Evolutionary conservation across 2,329 filamentous ascomycete genomes (phyloP).

Genomic region (Penicillium sp.): DNA sequence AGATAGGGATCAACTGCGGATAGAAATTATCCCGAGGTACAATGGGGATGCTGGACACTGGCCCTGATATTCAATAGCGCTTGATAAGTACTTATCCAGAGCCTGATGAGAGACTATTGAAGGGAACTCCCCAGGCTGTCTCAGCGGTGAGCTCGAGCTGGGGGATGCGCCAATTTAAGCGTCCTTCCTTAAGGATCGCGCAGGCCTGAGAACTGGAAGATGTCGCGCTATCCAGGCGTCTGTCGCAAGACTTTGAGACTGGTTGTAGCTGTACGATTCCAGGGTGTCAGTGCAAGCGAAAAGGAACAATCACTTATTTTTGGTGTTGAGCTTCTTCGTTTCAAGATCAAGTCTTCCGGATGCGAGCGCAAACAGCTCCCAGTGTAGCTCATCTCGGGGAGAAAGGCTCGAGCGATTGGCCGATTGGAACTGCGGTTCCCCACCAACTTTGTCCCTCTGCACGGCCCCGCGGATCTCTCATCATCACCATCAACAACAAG

Average conservation of each 20-base stretch:
- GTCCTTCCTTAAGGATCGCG: neutral
- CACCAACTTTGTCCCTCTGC: conserved; percentile 21
- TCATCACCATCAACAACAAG: conserved; percentile 1
- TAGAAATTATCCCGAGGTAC: neutral
- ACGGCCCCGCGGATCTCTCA: conserved; percentile 22
- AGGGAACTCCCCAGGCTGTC: neutral
- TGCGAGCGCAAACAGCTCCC: neutral
- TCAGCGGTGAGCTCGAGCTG: neutral
- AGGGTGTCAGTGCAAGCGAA: neutral
- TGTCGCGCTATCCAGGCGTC: neutral
- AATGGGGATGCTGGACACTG: neutral
- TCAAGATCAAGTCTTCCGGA: neutral
- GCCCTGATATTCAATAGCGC: no score
- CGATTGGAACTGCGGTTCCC: conserved; percentile 18
- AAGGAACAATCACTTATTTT: neutral
- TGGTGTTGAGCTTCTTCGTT: neutral
- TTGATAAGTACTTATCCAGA: neutral
- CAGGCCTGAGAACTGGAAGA: neutral
- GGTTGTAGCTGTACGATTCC: neutral
- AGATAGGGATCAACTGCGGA: neutral
- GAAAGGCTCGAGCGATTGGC: conserved; percentile 6
- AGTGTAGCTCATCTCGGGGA: conserved; percentile 6
- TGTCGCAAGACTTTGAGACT: neutral
- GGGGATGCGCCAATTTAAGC: neutral
- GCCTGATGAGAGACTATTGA: no score